Evolutionary conservation across 495 filamentous ascomycete genomes (phyloP).

Genomic region (Evernia prunastri): DNA sequence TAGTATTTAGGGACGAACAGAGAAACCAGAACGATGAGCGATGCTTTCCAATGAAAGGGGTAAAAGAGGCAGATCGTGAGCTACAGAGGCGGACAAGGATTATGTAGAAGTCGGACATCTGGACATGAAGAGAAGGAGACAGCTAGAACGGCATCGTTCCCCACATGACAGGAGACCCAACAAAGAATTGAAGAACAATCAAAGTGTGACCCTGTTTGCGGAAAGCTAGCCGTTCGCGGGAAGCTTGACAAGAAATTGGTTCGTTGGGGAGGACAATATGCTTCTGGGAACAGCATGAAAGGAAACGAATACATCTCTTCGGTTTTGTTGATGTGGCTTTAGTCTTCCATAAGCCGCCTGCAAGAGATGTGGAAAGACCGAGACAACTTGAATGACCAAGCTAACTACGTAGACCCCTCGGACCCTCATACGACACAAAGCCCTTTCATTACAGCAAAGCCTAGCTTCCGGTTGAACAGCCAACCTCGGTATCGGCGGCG

Average conservation of each 20-base stretch:
- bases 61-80: background rate
- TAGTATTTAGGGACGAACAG: background rate
- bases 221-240: background rate
- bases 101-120: background rate
- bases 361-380: background rate
- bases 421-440: background rate
- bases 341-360: background rate
- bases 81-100: background rate
- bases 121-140: background rate
- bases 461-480: no score
- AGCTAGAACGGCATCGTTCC: background rate
- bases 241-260: background rate
- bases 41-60: background rate
- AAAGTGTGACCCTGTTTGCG: background rate
- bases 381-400: background rate
- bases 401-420: background rate
- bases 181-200: background rate
- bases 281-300: background rate
- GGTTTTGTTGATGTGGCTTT: background rate
- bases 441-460: background rate
- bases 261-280: background rate
- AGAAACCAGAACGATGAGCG: background rate
- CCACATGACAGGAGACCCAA: background rate
- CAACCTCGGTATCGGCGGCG: background rate
- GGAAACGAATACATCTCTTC: background rate